Evolutionary conservation across 2,329 filamentous ascomycete species (phyloP).

Genomic region (Helotiales sp.): DNA sequence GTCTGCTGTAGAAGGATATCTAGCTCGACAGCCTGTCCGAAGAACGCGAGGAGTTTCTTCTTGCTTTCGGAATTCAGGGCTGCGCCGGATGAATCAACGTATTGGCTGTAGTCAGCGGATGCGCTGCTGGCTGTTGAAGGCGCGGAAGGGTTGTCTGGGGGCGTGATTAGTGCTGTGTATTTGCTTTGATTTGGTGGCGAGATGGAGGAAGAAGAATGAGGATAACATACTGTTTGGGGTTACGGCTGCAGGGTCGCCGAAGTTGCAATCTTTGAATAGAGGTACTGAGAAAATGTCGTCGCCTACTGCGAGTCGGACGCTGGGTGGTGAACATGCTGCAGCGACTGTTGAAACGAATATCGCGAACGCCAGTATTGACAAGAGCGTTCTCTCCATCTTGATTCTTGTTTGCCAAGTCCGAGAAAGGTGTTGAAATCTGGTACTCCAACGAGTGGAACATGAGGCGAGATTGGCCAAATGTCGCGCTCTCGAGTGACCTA

Average conservation of each 20-base stretch:
- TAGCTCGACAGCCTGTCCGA: conserved; percentile 13
- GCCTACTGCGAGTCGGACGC: conserved; percentile 12
- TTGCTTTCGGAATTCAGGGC: conserved; percentile 11
- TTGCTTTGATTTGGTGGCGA: background rate
- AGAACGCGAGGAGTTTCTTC: conserved; percentile 21
- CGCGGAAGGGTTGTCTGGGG: conserved; percentile 1
- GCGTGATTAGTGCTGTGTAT: background rate
- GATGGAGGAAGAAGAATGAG: background rate
- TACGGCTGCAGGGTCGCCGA: conserved; percentile 1
- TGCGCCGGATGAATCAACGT: conserved; percentile 18
- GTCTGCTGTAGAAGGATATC: conserved; percentile 13
- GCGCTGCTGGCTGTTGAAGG: conserved; percentile 11
- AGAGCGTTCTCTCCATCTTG: background rate
- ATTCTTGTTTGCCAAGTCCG: no score
- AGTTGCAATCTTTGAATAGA: conserved; percentile 26
- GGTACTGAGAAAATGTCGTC: conserved; percentile 19
- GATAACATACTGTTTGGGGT: conserved; percentile 18
- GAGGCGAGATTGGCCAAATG: no score
- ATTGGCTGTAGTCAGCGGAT: conserved; percentile 19
- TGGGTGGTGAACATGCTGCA: conserved; percentile 20
- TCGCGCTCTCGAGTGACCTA: no score
- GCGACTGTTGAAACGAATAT: background rate
- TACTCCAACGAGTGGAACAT: no score
- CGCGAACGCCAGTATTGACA: background rate
- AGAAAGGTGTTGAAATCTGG: no score